phyloP scores from a whole-genome alignment of 495 filamentous ascomycete genomes.

The Cudoniella acicularis region DNA sequence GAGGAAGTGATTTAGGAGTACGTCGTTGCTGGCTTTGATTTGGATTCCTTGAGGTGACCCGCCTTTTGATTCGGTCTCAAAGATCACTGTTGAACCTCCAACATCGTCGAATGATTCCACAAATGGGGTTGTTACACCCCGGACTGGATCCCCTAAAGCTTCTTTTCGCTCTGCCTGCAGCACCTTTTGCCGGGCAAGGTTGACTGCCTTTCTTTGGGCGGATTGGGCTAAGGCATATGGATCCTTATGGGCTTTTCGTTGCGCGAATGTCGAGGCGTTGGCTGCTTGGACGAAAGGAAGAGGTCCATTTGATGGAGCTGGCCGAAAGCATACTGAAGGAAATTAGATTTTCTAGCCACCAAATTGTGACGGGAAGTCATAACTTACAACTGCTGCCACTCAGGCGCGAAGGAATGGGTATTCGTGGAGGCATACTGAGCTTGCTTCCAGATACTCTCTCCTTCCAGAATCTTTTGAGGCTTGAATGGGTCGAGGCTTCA shows the following conservation, averaged over 20 bases:
- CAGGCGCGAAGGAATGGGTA: constrained; percentile 59
- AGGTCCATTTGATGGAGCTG: constrained; percentile 25
- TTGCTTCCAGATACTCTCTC: constrained; percentile 7
- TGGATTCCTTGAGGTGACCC: constrained; percentile 19
- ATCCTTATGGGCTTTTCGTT: constrained; percentile 46
- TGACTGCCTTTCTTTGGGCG: constrained; percentile 73
- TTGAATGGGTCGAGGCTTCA: neutral
- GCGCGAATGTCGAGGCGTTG: constrained; percentile 21
- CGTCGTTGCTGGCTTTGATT: constrained; percentile 32
- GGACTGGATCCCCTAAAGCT: constrained; percentile 69
- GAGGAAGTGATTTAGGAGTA: constrained; percentile 71
- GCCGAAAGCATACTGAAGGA: constrained; percentile 44
- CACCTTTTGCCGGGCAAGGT: constrained; percentile 65
- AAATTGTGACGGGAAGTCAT: neutral
- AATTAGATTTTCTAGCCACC: constrained; percentile 7
- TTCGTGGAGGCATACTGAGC: constrained; percentile 68
- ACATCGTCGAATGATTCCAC: constrained; percentile 72
- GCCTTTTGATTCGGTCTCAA: constrained; percentile 35
- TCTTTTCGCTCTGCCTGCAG: constrained; percentile 58
- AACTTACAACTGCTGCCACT: constrained; percentile 58
- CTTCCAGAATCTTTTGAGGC: constrained; percentile 1
- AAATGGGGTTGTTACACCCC: constrained; percentile 75
- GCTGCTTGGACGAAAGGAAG: constrained; percentile 19
- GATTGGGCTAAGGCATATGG: constrained; percentile 68
- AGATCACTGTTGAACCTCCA: constrained; percentile 23